These are phyloP conservation scores for Verticillium dahliae DNA, from an alignment of 2,329 filamentous ascomycete genomes.

Conservation along the genomic window DNA sequence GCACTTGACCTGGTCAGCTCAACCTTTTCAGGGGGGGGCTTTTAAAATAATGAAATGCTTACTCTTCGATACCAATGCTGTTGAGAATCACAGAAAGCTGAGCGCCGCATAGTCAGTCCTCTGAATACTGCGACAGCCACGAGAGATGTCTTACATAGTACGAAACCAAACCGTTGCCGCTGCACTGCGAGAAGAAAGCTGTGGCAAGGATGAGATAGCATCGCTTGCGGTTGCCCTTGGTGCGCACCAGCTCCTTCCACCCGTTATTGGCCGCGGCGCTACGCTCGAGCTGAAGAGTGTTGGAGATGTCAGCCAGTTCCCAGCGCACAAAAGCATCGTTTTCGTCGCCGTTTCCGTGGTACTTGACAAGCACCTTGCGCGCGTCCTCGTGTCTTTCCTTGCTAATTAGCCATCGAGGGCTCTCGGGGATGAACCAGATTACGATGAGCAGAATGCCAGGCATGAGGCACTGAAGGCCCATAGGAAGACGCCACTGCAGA, in stretches of 20 bases:
- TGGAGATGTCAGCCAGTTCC: constrained; percentile 53
- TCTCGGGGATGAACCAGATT: constrained; percentile 42
- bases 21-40: constrained; percentile 28
- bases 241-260: constrained; percentile 47
- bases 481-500: constrained; percentile 46
- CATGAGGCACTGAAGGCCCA: constrained; percentile 40
- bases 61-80: constrained; percentile 40
- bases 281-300: constrained; percentile 47
- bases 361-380: constrained; percentile 24
- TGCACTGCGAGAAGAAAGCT: constrained; percentile 54
- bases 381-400: constrained; percentile 28
- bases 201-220: constrained; percentile 44
- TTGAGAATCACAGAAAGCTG: neutral
- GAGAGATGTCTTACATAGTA: constrained; percentile 45
- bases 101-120: neutral
- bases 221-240: constrained; percentile 51
- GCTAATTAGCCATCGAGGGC: constrained; percentile 32
- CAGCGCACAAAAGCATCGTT: constrained; percentile 47
- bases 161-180: constrained; percentile 52
- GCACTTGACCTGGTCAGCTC: neutral
- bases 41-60: constrained; percentile 37
- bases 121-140: neutral
- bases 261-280: constrained; percentile 36
- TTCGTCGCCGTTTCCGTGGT: constrained; percentile 22
- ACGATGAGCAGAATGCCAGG: constrained; percentile 40